Evolutionary conservation across 176 grass and related monocot species (phyloP), one percentile per base, ranked within the genome.

Genomic region (Elymus sibiricus): DNA sequence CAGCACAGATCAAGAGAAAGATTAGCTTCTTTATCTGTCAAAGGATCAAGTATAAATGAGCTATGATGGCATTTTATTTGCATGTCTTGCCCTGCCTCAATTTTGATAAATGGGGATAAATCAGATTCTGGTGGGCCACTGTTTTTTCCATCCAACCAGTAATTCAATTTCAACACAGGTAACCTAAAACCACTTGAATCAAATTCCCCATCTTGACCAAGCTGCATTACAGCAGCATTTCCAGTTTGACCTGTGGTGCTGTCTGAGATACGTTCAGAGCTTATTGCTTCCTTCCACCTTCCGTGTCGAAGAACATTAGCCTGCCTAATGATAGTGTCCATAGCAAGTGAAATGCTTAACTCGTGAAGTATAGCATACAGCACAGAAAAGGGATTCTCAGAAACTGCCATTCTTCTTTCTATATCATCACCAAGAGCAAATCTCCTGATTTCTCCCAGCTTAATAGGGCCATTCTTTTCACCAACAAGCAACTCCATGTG

Each of bases 211-310:
- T 94, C 94, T 62, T 93, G 97, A 64, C 80, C 89, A 64, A 89
- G 71, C 71, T 90, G 97, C 76, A 87, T 78, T 38, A 61, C 34
- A 81, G 80, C 28, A 40, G 83, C 40, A 94, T 82, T 94, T 61
- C 90, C 90, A 31, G 66, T 82, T 90, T 91, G 91, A 82, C 84
- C 86, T 38, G 78, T 14, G 51, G 82, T 58, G 65, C 61, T 93
- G 31, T 99, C 94, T 64, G 83, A 83, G 29, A 91, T 79, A 75
- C 90, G 92, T 78, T 99, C 94, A 90, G 77, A 94, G 64, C 87
- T 91, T 91, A 99, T 96, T 74, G 94, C 92, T 90, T 96, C 92
- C 74, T 94, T 92, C 97, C 97, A 99, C 76, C 94, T 94, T 79
- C 92, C 94, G 59, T 88, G 92, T 63, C 83, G 88, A 71, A 99